Percentiles rank a stretch among this genome's conserved stretches.
These are phyloP conservation scores for Phytophthora hibernalis DNA, from an alignment of 352 stramenopile genomes.

Conservation along the genomic window DNA sequence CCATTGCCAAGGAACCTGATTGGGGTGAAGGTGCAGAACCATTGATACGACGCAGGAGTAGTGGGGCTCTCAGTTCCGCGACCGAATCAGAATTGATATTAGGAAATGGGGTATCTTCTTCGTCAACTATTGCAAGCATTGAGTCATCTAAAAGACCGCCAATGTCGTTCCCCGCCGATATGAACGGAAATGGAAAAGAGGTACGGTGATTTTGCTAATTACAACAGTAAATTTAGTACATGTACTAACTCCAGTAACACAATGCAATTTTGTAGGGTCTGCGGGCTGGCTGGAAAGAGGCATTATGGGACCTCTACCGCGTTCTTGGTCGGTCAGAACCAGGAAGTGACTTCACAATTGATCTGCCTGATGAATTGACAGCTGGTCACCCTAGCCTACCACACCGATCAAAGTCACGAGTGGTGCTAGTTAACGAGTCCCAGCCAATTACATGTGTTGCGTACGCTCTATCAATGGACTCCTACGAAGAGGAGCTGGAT, in stretches of 20 bases:
- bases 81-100: constrained; percentile 38
- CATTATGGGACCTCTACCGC: constrained; percentile 75
- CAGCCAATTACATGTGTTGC: constrained; percentile 95
- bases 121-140: constrained; percentile 31
- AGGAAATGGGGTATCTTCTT: constrained; percentile 37
- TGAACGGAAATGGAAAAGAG: constrained; percentile 43
- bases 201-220: constrained; percentile 33
- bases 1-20: constrained; percentile 46
- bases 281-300: constrained; percentile 64
- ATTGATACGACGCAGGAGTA: constrained; percentile 45
- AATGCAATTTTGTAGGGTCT: constrained; percentile 20
- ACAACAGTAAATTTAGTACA: constrained; percentile 3
- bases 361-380: constrained; percentile 68
- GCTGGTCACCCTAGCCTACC: constrained; percentile 90
- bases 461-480: constrained; percentile 93
- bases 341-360: constrained; percentile 77
- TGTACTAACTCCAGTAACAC: neutral
- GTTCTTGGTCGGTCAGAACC: constrained; percentile 64
- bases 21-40: constrained; percentile 43
- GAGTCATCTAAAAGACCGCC: constrained; percentile 31
- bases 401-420: constrained; percentile 85
- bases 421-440: constrained; percentile 94
- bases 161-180: constrained; percentile 26
- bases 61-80: constrained; percentile 42
- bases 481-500: constrained; percentile 83